phyloP scores from a whole-genome alignment of 441 rosid genomes.

The Populus hybrid region DNA sequence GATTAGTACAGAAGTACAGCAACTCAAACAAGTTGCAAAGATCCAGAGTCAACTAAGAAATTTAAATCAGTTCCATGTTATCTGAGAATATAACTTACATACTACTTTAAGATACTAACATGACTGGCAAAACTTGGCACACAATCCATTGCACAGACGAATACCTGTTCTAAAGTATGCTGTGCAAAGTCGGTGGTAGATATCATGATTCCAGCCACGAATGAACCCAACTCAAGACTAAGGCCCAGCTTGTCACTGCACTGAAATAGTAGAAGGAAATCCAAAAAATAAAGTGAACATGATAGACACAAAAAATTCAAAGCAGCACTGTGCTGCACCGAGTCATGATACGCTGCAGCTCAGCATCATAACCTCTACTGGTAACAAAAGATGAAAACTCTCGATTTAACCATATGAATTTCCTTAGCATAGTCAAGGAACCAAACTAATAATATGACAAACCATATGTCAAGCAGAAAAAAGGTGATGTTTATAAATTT shows the following conservation, averaged over 20 bases:
- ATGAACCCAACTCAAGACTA: conserved; percentile 98
- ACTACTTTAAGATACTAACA: neutral
- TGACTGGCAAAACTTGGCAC: neutral
- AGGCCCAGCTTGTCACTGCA: conserved; percentile 99
- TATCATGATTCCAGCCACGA: conserved; percentile 97
- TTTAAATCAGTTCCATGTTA: neutral
- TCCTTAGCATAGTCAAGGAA: neutral
- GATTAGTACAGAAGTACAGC: neutral
- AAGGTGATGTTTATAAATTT: neutral
- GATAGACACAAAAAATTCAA: neutral
- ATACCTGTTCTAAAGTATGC: conserved; percentile 97
- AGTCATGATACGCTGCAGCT: conserved; percentile 3
- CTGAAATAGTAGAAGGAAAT: conserved; percentile 53
- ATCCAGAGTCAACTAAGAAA: conserved; percentile 1
- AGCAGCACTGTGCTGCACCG: conserved; percentile 43
- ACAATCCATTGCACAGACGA: conserved; percentile 2
- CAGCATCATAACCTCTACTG: conserved; percentile 2
- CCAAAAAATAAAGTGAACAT: conserved; percentile 15
- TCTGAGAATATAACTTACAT: neutral
- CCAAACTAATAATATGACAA: neutral
- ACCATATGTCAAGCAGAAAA: neutral
- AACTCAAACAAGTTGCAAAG: neutral
- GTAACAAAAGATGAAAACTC: neutral
- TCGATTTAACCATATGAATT: neutral
- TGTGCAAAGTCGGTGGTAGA: conserved; percentile 95